A percentile compares a stretch with the other conserved stretches of the same genome.
Evolutionary conservation across 768 basidiomycete species (phyloP).

Genomic region (Auricularia cornea): DNA sequence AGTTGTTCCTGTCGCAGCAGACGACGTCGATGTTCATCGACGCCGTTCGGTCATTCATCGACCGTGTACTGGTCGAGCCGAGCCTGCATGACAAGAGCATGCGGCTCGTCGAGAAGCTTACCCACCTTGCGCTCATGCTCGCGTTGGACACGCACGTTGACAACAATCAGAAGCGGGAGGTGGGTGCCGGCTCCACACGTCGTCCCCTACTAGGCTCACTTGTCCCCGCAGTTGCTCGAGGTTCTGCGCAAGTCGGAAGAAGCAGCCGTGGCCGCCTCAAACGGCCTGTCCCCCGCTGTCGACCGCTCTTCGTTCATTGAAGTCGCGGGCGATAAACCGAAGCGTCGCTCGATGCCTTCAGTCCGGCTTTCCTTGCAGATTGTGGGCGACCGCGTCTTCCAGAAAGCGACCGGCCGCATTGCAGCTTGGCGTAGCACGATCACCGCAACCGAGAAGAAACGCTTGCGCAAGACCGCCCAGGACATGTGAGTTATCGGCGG

Average conservation of each 20-base stretch:
- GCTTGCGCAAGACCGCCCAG: slow-evolving; percentile 59
- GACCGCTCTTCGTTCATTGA: background rate
- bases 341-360: background rate
- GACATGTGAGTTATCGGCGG: slow-evolving; percentile 47
- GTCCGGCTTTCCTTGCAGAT: slow-evolving; percentile 29
- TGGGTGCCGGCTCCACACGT: slow-evolving; percentile 21
- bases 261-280: background rate
- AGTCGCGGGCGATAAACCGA: background rate
- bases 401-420: slow-evolving; percentile 55
- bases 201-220: background rate
- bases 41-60: slow-evolving; percentile 49
- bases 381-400: slow-evolving; percentile 51
- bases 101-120: slow-evolving; percentile 62
- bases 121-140: slow-evolving; percentile 59
- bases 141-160: slow-evolving; percentile 56
- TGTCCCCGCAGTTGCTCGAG: slow-evolving; percentile 44
- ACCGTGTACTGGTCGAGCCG: slow-evolving; percentile 28
- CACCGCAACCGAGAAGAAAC: slow-evolving; percentile 58
- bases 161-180: slow-evolving; percentile 65
- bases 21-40: slow-evolving; percentile 60
- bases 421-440: slow-evolving; percentile 69
- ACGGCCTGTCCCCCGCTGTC: background rate
- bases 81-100: slow-evolving; percentile 36
- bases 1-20: slow-evolving; percentile 64
- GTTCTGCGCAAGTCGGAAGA: slow-evolving; percentile 45